phyloP scores from a whole-genome alignment of 805 yeast species.

The Candida sonorensis region DNA sequence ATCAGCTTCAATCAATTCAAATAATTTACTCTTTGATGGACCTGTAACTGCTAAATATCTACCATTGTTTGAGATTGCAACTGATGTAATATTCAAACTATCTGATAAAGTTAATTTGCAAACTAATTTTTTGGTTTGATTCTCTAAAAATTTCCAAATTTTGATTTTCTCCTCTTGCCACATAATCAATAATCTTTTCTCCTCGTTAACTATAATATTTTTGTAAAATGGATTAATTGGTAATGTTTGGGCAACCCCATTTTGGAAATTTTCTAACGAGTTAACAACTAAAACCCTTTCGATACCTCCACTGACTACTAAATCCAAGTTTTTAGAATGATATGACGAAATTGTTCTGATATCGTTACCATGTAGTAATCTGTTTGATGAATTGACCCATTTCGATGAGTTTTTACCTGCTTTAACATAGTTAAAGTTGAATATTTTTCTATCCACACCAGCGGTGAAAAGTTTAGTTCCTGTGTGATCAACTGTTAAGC shows the following conservation, averaged over 20 bases:
- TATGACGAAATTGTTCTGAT: constrained; percentile 68
- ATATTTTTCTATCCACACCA: constrained; percentile 91
- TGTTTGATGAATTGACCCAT: constrained; percentile 73
- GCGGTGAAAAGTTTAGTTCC: constrained; percentile 73
- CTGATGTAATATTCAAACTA: constrained; percentile 73
- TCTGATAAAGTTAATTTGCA: constrained; percentile 61
- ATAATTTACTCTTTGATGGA: constrained; percentile 58
- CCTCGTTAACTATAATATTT: constrained; percentile 33
- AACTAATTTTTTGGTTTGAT: constrained; percentile 46
- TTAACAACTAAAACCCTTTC: constrained; percentile 65
- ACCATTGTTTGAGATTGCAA: constrained; percentile 60
- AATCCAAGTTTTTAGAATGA: constrained; percentile 61
- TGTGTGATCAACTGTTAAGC: constrained; percentile 52
- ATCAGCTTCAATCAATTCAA: constrained; percentile 43
- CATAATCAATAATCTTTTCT: constrained; percentile 50
- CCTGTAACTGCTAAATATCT: constrained; percentile 67
- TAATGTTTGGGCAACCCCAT: constrained; percentile 65
- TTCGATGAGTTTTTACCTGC: constrained; percentile 31
- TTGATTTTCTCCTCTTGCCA: constrained; percentile 82
- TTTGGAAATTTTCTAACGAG: constrained; percentile 59
- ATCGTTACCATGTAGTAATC: constrained; percentile 82
- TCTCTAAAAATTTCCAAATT: constrained; percentile 55
- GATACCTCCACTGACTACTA: constrained; percentile 78
- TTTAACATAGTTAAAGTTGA: constrained; percentile 53
- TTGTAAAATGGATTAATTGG: constrained; percentile 34